Conservation (phyloP, 495 filamentous ascomycete species). For the Daldinia vernicosa region DNA sequence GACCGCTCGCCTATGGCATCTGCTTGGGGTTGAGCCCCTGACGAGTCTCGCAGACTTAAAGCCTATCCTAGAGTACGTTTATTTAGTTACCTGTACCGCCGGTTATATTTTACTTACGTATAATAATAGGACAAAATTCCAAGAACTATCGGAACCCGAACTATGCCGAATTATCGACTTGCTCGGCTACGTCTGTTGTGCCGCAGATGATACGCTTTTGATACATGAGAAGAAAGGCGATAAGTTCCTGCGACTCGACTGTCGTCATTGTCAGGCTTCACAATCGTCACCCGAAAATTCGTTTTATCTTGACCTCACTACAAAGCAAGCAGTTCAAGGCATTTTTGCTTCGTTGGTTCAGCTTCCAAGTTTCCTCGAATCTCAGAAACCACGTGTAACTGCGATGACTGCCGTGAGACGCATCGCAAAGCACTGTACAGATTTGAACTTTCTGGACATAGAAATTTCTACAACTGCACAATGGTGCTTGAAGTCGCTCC, state of each 20-base stretch:
- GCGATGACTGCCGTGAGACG: conserved; percentile 77
- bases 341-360: conserved; percentile 67
- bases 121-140: conserved; percentile 40
- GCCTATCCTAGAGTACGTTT: conserved; percentile 44
- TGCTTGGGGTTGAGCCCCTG: conserved; percentile 34
- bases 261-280: conserved; percentile 25
- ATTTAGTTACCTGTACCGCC: neutral
- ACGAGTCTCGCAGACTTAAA: conserved; percentile 31
- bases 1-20: conserved; percentile 32
- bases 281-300: neutral
- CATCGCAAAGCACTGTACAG: conserved; percentile 68
- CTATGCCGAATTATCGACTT: conserved; percentile 49
- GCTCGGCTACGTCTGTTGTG: conserved; percentile 49
- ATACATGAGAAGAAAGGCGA: conserved; percentile 14
- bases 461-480: conserved; percentile 71
- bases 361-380: conserved; percentile 65
- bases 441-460: conserved; percentile 68
- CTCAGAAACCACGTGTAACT: conserved; percentile 69
- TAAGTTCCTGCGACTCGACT: conserved; percentile 18
- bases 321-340: conserved; percentile 50
- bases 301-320: conserved; percentile 3
- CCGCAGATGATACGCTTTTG: conserved; percentile 47
- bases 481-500: conserved; percentile 80
- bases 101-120: conserved; percentile 23
- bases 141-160: conserved; percentile 39